Conservation (phyloP, 2,329 filamentous ascomycete species). For the Neoascochyta sp. region DNA sequence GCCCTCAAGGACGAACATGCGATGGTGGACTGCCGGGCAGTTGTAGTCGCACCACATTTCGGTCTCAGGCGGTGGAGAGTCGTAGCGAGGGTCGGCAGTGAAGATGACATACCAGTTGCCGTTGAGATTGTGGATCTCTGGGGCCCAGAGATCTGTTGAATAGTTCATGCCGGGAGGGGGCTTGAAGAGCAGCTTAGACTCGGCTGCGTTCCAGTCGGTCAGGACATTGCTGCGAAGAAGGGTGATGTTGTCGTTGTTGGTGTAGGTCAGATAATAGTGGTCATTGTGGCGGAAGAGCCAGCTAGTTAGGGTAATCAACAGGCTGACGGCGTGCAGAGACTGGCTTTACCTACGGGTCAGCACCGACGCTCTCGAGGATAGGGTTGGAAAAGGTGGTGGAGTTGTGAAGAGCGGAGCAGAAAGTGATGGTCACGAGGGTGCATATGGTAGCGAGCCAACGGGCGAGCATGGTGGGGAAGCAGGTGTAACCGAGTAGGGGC, state of each 20-base stretch:
- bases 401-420: too few relatives aligned
- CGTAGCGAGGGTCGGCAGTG: slow-evolving; percentile 48
- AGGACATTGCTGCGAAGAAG: slow-evolving; percentile 42
- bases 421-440: too few relatives aligned
- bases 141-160: slow-evolving; percentile 50
- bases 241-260: slow-evolving; percentile 44
- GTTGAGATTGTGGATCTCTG: slow-evolving; percentile 49
- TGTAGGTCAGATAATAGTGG: slow-evolving; percentile 47
- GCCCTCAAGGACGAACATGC: slow-evolving; percentile 51
- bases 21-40: slow-evolving; percentile 50
- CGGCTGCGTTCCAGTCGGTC: slow-evolving; percentile 46
- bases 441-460: too few relatives aligned
- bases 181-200: slow-evolving; percentile 43
- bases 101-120: slow-evolving; percentile 52
- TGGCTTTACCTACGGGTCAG: slow-evolving; percentile 40
- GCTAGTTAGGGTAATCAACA: slow-evolving; percentile 7
- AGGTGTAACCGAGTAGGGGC: too few relatives aligned
- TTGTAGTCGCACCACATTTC: slow-evolving; percentile 49
- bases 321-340: neutral
- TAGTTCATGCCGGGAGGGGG: slow-evolving; percentile 44
- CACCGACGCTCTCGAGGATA: slow-evolving; percentile 40
- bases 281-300: slow-evolving; percentile 43
- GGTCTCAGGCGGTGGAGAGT: slow-evolving; percentile 46
- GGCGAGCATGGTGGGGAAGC: too few relatives aligned
- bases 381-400: slow-evolving; percentile 47